phyloP scores from a whole-genome alignment of 768 basidiomycete genomes.

The Pluteus cervinus region DNA sequence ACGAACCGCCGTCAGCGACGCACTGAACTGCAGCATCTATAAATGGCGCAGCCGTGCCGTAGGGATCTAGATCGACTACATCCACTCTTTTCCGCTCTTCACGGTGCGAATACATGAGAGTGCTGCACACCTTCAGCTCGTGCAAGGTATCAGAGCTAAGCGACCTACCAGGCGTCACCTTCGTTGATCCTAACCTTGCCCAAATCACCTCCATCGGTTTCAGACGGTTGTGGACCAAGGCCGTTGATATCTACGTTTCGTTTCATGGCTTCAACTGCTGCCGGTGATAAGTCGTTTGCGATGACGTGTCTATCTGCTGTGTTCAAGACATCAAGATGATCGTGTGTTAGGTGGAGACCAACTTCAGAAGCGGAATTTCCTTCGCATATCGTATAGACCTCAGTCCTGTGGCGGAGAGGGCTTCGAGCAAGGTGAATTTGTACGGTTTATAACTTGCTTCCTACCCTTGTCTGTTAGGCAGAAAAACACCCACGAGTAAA shows the following conservation, averaged over 20 bases:
- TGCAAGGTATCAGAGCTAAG: constrained; percentile 2
- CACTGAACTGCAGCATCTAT: constrained; percentile 92
- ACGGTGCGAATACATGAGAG: constrained; percentile 88
- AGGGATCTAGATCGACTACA: constrained; percentile 96
- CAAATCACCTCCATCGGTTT: constrained; percentile 6
- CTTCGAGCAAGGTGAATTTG: constrained; percentile 81
- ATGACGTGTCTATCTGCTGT: constrained; percentile 68
- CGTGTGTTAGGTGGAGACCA: constrained; percentile 14
- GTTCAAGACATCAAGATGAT: constrained; percentile 4
- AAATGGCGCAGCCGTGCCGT: constrained; percentile 96
- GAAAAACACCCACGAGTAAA: no score
- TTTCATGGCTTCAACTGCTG: constrained; percentile 80
- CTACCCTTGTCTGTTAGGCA: no score
- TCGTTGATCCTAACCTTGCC: constrained; percentile 78
- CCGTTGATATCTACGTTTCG: constrained; percentile 82
- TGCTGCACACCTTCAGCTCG: constrained; percentile 38
- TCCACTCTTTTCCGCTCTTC: constrained; percentile 72
- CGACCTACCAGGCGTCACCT: constrained; percentile 85
- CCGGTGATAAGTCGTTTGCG: constrained; percentile 86
- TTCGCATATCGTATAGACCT: constrained; percentile 96
- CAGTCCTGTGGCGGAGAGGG: constrained; percentile 92
- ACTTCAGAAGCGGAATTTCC: constrained; percentile 91
- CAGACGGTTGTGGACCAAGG: constrained; percentile 29
- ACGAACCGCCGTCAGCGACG: constrained; percentile 78
- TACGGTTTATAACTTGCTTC: constrained; percentile 56